Evolutionary conservation across 257 asterid species (phyloP).

Genomic region (Solanum virginianum): DNA sequence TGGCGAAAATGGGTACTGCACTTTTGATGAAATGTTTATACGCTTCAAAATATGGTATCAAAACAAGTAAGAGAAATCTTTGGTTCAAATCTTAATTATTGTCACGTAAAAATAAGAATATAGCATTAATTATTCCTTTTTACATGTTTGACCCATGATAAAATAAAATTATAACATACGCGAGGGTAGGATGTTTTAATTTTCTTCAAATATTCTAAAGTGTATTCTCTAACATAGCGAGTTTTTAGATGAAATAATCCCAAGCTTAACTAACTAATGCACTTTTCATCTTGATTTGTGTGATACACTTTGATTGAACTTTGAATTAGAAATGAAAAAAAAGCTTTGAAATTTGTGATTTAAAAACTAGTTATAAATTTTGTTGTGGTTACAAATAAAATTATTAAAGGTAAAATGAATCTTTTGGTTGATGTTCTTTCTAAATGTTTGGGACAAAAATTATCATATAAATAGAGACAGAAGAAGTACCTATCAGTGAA

Average conservation of each 20-base stretch:
- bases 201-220: neutral
- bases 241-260: neutral
- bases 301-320: neutral
- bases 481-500: conserved; percentile 19
- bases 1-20: too few species aligned
- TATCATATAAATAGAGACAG: neutral
- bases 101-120: neutral
- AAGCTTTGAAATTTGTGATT: neutral
- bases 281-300: neutral
- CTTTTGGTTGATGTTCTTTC: neutral
- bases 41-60: neutral
- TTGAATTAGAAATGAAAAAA: too few species aligned
- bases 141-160: neutral
- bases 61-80: neutral
- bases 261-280: neutral
- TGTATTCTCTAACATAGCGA: neutral
- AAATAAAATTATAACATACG: neutral
- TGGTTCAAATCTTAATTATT: neutral
- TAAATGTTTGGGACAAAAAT: neutral
- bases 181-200: neutral
- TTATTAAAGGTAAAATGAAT: neutral
- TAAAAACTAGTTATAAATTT: neutral
- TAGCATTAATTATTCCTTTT: neutral
- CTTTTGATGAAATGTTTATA: neutral
- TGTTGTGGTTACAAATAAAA: neutral